These are phyloP conservation scores for Zasmidium citrigriseum DNA, from an alignment of 2,329 filamentous ascomycete genomes.

Conservation along the genomic window DNA sequence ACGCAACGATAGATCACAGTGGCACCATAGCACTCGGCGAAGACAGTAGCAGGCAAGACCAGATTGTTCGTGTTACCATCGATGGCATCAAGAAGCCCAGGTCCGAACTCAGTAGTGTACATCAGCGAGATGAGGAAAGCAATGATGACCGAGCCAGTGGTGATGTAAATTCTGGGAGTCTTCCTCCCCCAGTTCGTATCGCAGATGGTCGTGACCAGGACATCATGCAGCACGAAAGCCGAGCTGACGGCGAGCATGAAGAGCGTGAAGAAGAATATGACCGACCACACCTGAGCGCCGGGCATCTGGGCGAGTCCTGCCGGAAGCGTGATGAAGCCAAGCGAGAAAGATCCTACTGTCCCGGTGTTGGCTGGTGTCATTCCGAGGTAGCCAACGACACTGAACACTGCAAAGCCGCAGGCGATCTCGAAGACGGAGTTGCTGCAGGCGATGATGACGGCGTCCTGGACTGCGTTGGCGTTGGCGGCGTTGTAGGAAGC, in stretches of 20 bases:
- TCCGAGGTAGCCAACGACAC: constrained; percentile 54
- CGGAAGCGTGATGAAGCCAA: constrained; percentile 60
- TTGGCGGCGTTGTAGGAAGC: constrained; percentile 59
- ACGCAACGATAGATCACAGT: constrained; percentile 57
- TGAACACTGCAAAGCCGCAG: constrained; percentile 54
- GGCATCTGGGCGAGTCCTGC: constrained; percentile 59
- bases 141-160: constrained; percentile 47
- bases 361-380: constrained; percentile 44
- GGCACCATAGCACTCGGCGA: constrained; percentile 53
- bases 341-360: constrained; percentile 55
- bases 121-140: constrained; percentile 58
- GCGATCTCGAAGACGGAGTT: constrained; percentile 60
- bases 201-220: constrained; percentile 53
- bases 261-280: constrained; percentile 59
- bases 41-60: constrained; percentile 56
- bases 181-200: constrained; percentile 9
- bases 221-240: constrained; percentile 29
- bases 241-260: constrained; percentile 57
- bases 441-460: constrained; percentile 56
- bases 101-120: constrained; percentile 60
- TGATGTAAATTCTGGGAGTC: constrained; percentile 7
- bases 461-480: constrained; percentile 62
- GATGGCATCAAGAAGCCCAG: constrained; percentile 56
- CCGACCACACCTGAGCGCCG: constrained; percentile 58
- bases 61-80: constrained; percentile 60